Percentiles rank a stretch among this genome's conserved stretches.
Conservation (phyloP, 148 eudicot genomes). For the Drosera capensis region DNA sequence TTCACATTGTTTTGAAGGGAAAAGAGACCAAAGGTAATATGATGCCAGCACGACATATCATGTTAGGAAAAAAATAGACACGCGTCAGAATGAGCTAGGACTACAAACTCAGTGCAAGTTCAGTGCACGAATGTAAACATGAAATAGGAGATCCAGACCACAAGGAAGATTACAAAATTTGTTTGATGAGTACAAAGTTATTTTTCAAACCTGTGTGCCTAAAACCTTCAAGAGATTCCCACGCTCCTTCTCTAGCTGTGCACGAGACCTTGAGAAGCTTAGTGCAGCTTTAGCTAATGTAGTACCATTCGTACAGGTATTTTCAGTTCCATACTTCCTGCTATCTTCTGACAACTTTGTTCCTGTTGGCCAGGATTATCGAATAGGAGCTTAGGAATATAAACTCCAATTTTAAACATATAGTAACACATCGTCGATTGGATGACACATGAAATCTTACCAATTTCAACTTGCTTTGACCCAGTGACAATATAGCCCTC, state of each 20-base stretch:
- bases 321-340: constrained; percentile 89
- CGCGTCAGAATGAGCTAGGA: too few species aligned
- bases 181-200: neutral
- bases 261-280: constrained; percentile 75
- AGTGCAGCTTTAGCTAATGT: constrained; percentile 83
- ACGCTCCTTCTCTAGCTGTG: constrained; percentile 88
- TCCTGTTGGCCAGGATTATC: constrained; percentile 23
- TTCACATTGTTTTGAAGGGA: too few species aligned
- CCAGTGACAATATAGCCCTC: constrained; percentile 97
- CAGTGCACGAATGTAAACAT: neutral
- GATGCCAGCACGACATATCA: too few species aligned
- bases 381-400: neutral
- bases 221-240: constrained; percentile 82
- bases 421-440: too few species aligned
- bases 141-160: neutral
- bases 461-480: constrained; percentile 95
- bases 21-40: too few species aligned
- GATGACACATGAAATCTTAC: constrained; percentile 18
- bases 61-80: too few species aligned
- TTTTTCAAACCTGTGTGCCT: constrained; percentile 76
- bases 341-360: constrained; percentile 93
- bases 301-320: constrained; percentile 88
- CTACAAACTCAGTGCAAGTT: too few species aligned
- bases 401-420: neutral
- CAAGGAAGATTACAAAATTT: neutral